Conservation (phyloP, 2,329 filamentous ascomycete genomes). For the Exophiala sp. region DNA sequence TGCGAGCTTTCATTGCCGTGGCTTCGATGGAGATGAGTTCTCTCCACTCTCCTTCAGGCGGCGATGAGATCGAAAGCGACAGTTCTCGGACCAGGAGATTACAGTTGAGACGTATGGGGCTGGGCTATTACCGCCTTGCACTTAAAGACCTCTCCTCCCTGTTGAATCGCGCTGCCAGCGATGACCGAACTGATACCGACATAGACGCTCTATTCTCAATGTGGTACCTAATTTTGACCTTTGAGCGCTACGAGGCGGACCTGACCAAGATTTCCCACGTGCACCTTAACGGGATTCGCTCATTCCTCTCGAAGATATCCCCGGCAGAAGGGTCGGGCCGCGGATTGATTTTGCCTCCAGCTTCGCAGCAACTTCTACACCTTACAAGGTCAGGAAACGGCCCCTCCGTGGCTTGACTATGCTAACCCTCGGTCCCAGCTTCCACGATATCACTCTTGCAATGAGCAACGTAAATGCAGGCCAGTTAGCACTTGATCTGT, state of each 20-base stretch:
- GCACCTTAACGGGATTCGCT: conserved; percentile 36
- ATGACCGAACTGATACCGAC: conserved; percentile 29
- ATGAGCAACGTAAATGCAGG: conserved; percentile 29
- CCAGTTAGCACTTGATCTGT: conserved; percentile 33
- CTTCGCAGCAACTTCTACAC: conserved; percentile 35
- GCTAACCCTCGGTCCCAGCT: neutral
- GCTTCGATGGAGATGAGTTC: conserved; percentile 37
- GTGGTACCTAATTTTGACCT: conserved; percentile 37
- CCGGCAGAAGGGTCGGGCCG: conserved; percentile 27
- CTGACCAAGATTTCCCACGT: conserved; percentile 32
- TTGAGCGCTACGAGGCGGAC: conserved; percentile 31
- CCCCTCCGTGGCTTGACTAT: too few relatives aligned
- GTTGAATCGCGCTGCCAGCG: conserved; percentile 33
- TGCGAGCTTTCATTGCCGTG: conserved; percentile 38
- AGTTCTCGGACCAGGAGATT: conserved; percentile 29
- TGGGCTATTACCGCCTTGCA: conserved; percentile 34
- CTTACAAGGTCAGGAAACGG: conserved; percentile 32
- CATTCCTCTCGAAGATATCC: conserved; percentile 33
- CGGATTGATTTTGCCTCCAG: conserved; percentile 31
- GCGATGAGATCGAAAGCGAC: neutral
- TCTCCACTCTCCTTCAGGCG: neutral
- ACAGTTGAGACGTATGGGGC: conserved; percentile 3
- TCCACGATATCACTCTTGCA: conserved; percentile 27
- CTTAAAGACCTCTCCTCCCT: conserved; percentile 33
- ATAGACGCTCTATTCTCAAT: conserved; percentile 35